Conservation (phyloP, 805 yeast species). For the Zygosaccharomyces siamensis region DNA sequence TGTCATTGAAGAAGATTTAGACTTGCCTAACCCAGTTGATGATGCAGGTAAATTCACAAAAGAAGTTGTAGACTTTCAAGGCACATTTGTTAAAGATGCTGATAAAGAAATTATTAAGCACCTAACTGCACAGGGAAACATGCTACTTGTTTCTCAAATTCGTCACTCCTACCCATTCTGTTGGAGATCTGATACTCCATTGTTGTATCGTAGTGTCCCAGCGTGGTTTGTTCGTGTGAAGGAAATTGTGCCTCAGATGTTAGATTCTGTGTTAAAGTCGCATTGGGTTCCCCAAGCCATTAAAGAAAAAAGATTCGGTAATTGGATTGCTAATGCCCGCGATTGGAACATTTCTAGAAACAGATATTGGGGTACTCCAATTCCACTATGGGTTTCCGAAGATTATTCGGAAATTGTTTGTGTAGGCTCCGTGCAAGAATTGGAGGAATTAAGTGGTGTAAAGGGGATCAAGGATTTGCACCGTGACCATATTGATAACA, state of each 20-base stretch:
- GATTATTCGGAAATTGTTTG: conserved; percentile 91
- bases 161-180: conserved; percentile 98
- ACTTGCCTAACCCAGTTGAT: conserved; percentile 93
- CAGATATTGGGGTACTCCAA: conserved; percentile 99
- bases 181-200: conserved; percentile 99
- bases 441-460: conserved; percentile 78
- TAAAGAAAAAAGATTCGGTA: conserved; percentile 91
- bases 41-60: conserved; percentile 81
- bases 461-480: conserved; percentile 82
- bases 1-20: conserved; percentile 58
- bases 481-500: conserved; percentile 85
- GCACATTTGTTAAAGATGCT: conserved; percentile 91
- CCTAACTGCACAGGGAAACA: conserved; percentile 69
- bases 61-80: conserved; percentile 70
- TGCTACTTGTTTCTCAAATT: conserved; percentile 74
- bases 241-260: conserved; percentile 84
- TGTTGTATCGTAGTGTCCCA: conserved; percentile 92
- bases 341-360: conserved; percentile 99
- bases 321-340: conserved; percentile 98
- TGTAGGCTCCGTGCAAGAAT: conserved; percentile 85
- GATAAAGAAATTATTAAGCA: conserved; percentile 85
- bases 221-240: conserved; percentile 96
- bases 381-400: conserved; percentile 95
- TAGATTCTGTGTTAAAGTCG: conserved; percentile 76
- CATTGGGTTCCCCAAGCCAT: conserved; percentile 91